A percentile compares a stretch with the other conserved stretches of the same genome.
Evolutionary conservation across 805 yeast genomes (phyloP).

Genomic region (Metschnikowia cerradonensis): DNA sequence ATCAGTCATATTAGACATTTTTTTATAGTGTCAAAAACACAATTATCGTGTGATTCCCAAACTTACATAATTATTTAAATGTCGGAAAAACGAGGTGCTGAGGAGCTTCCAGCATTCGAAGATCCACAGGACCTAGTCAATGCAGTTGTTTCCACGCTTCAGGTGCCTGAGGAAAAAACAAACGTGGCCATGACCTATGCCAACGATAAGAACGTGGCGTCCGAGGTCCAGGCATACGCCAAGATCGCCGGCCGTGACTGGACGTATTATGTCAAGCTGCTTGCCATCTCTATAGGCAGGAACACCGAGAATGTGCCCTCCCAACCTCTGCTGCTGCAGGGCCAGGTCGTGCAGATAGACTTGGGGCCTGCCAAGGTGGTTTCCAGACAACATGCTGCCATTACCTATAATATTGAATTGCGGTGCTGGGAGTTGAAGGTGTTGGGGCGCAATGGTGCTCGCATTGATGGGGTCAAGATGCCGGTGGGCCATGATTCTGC

Average conservation of each 20-base stretch:
- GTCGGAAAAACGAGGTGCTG: conserved; percentile 10
- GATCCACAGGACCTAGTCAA: conserved; percentile 66
- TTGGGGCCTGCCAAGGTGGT: conserved; percentile 98
- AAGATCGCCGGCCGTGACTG: conserved; percentile 89
- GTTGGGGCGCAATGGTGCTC: conserved; percentile 88
- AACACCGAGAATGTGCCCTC: conserved; percentile 48
- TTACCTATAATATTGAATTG: conserved; percentile 66
- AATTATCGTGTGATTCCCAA: background rate
- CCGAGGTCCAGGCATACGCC: conserved; percentile 96
- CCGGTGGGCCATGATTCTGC: conserved; percentile 47
- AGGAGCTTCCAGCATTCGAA: conserved; percentile 39
- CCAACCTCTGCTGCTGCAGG: conserved; percentile 19
- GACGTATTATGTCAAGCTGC: conserved; percentile 87
- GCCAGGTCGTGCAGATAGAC: conserved; percentile 65
- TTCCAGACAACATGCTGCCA: conserved; percentile 82
- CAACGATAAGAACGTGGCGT: conserved; percentile 63
- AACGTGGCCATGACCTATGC: conserved; percentile 69
- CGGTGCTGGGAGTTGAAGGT: conserved; percentile 86
- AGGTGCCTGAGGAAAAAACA: conserved; percentile 68
- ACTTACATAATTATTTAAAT: background rate
- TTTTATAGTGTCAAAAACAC: too few relatives aligned
- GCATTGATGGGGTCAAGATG: conserved; percentile 68
- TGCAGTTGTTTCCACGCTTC: conserved; percentile 66
- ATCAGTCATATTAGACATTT: too few relatives aligned
- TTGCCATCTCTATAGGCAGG: conserved; percentile 81